A percentile compares a stretch with the other conserved stretches of the same genome.
Evolutionary conservation across 805 yeast species (phyloP).

Genomic region (Saccharomycopsis selenospora): DNA sequence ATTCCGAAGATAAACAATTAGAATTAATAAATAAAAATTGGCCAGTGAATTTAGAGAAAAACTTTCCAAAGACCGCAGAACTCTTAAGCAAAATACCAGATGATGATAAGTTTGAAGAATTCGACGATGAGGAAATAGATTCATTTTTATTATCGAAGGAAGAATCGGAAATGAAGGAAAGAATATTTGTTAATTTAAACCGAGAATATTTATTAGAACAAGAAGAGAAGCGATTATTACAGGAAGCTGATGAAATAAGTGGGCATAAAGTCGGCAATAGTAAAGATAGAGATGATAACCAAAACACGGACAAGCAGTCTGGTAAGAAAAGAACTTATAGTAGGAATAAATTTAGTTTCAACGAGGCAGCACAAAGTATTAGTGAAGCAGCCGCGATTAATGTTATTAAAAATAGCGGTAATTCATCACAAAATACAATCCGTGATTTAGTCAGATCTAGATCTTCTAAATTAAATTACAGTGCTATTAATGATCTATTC

Average conservation of each 20-base stretch:
- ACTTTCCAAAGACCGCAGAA: constrained; percentile 52
- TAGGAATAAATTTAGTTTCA: not conserved
- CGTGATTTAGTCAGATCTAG: not conserved
- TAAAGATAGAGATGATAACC: not conserved
- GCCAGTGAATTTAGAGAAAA: constrained; percentile 45
- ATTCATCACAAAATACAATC: not conserved
- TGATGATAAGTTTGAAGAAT: constrained; percentile 60
- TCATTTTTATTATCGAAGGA: constrained; percentile 54
- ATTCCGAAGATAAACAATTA: constrained; percentile 21
- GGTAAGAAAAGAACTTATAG: not conserved
- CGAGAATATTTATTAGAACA: constrained; percentile 80
- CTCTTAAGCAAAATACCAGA: constrained; percentile 48
- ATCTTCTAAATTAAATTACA: not conserved
- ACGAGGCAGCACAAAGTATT: not conserved
- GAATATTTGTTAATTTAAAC: constrained; percentile 85
- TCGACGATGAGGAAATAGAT: constrained; percentile 76
- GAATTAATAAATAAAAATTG: constrained; percentile 35
- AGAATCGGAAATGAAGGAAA: constrained; percentile 67
- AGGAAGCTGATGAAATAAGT: constrained; percentile 78
- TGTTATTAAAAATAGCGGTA: not conserved
- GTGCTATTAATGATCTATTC: not conserved
- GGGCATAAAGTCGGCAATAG: constrained; percentile 42
- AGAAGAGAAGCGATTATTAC: constrained; percentile 74
- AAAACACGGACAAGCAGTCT: not conserved
- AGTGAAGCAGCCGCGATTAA: not conserved